phyloP scores from a whole-genome alignment of 805 yeast species.

The Suhomyces prunicola region DNA sequence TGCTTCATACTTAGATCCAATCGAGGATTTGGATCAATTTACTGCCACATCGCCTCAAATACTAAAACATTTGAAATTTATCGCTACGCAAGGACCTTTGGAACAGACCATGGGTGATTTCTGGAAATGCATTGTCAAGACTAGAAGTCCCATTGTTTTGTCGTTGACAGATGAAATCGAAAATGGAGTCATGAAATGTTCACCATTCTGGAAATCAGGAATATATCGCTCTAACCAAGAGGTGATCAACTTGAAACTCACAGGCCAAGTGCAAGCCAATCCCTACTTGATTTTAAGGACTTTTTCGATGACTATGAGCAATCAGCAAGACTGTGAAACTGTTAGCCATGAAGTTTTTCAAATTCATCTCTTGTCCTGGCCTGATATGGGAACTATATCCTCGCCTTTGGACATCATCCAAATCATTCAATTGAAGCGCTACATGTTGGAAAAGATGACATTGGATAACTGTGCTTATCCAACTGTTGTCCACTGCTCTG shows the following conservation, averaged over 20 bases:
- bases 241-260: slow-evolving; percentile 18
- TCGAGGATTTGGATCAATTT: slow-evolving; percentile 9
- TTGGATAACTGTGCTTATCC: slow-evolving; percentile 7
- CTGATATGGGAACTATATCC: slow-evolving; percentile 68
- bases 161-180: slow-evolving; percentile 77
- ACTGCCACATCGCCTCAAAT: slow-evolving; percentile 7
- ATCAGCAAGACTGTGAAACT: not conserved
- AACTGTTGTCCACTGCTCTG: slow-evolving; percentile 46
- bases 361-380: slow-evolving; percentile 78
- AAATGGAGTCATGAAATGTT: slow-evolving; percentile 75
- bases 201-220: slow-evolving; percentile 72
- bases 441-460: slow-evolving; percentile 9
- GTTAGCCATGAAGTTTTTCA: slow-evolving; percentile 55
- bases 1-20: slow-evolving; percentile 64
- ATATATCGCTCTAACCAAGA: slow-evolving; percentile 35
- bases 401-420: slow-evolving; percentile 56
- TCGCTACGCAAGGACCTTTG: slow-evolving; percentile 91
- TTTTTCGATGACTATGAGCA: slow-evolving; percentile 13
- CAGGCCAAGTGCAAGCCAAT: not conserved
- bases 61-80: slow-evolving; percentile 28
- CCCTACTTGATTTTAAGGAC: slow-evolving; percentile 13
- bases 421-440: slow-evolving; percentile 32
- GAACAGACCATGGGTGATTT: slow-evolving; percentile 73
- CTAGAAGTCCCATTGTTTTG: slow-evolving; percentile 62
- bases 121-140: slow-evolving; percentile 71